These are phyloP conservation scores for Puccinia polysora DNA, from an alignment of 1,284 basidiomycete genomes.

Conservation along the genomic window DNA sequence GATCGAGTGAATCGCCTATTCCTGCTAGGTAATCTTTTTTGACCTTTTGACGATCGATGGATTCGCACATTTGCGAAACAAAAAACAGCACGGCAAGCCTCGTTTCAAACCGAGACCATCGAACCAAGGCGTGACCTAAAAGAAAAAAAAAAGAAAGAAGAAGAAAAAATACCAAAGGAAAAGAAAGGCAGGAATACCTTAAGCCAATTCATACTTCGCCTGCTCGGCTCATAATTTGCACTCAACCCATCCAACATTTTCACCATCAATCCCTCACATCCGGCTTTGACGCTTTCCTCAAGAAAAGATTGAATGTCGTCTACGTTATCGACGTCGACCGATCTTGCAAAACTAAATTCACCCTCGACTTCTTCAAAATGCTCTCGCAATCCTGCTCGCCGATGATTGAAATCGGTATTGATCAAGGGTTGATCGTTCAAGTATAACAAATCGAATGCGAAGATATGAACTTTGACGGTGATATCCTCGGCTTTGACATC, in stretches of 20 bases:
- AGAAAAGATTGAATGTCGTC: slow-evolving; percentile 94
- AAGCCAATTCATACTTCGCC: slow-evolving; percentile 93
- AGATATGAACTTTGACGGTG: slow-evolving; percentile 88
- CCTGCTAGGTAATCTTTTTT: slow-evolving; percentile 98
- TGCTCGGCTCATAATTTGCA: slow-evolving; percentile 90
- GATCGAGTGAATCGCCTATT: slow-evolving; percentile 91
- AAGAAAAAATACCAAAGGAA: not conserved
- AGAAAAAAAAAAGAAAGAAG: not conserved
- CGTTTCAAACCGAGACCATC: slow-evolving; percentile 52
- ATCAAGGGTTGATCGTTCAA: slow-evolving; percentile 70
- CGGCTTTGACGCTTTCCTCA: slow-evolving; percentile 93
- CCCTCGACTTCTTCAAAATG: slow-evolving; percentile 77
- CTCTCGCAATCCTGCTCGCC: slow-evolving; percentile 69
- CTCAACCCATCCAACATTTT: slow-evolving; percentile 91
- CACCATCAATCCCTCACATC: slow-evolving; percentile 98
- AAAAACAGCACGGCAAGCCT: not conserved
- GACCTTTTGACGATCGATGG: too few relatives aligned
- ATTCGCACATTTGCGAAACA: not conserved
- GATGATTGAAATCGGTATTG: slow-evolving; percentile 65
- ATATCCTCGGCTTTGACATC: slow-evolving; percentile 96
- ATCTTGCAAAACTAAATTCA: slow-evolving; percentile 89
- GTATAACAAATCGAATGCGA: slow-evolving; percentile 90
- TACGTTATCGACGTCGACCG: slow-evolving; percentile 78
- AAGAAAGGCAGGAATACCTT: slow-evolving; percentile 63
- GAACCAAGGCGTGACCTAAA: not conserved